phyloP scores from a whole-genome alignment of 2,329 filamentous ascomycete species.

The Paecilomyces sp. region DNA sequence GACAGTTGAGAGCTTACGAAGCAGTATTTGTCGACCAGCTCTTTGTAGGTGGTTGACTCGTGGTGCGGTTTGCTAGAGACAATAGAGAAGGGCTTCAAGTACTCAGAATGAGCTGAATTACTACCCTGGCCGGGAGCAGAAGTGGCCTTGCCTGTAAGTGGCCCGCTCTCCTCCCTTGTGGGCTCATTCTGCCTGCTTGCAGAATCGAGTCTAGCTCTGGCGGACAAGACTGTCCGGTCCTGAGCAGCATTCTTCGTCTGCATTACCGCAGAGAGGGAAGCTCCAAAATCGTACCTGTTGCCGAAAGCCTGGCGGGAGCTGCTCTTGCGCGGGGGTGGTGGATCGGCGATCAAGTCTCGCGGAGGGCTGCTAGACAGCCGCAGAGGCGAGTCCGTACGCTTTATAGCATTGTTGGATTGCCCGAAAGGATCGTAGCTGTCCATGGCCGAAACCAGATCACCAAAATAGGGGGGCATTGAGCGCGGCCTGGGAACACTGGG shows the following conservation, averaged over 20 bases:
- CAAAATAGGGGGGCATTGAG: conserved; percentile 49
- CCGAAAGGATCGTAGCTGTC: conserved; percentile 50
- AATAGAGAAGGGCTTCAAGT: conserved; percentile 46
- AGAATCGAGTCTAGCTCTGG: conserved; percentile 46
- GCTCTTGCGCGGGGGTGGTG: conserved; percentile 38
- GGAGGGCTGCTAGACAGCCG: conserved; percentile 66
- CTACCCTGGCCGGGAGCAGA: conserved; percentile 11
- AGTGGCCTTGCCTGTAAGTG: conserved; percentile 10
- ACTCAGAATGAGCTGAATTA: conserved; percentile 10
- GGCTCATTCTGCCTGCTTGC: conserved; percentile 6
- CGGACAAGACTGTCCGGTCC: conserved; percentile 52
- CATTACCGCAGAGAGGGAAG: conserved; percentile 80
- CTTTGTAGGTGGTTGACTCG: conserved; percentile 85
- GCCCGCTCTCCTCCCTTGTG: conserved; percentile 9
- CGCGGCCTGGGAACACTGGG: conserved; percentile 42
- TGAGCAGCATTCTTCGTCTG: conserved; percentile 55
- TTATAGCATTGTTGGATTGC: conserved; percentile 53
- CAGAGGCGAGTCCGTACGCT: conserved; percentile 57
- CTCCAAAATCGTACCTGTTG: conserved; percentile 91
- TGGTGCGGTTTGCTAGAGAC: conserved; percentile 61
- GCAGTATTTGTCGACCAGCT: conserved; percentile 98
- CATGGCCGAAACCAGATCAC: conserved; percentile 63
- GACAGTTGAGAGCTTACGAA: conserved; percentile 72
- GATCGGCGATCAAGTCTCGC: conserved; percentile 55
- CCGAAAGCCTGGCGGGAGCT: conserved; percentile 67